These are phyloP conservation scores for Ceratonia siliqua DNA, from an alignment of 306 rosid species.

Conservation along the genomic window DNA sequence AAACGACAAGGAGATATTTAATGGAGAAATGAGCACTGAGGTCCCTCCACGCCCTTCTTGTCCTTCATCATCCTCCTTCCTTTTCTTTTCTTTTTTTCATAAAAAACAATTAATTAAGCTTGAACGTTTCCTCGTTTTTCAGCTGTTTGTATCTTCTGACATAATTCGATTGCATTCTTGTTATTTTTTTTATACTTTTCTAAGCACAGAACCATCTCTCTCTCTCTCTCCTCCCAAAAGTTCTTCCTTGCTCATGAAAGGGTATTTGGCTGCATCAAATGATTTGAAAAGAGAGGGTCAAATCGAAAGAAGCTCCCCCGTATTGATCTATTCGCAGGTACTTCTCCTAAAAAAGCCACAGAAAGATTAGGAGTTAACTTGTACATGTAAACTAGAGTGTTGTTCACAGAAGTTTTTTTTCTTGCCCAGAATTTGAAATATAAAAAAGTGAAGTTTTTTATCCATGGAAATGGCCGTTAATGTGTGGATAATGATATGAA, in stretches of 20 bases:
- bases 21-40: slow-evolving; percentile 58
- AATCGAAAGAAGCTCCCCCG: slow-evolving; percentile 56
- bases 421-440: slow-evolving; percentile 36
- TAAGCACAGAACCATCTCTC: slow-evolving; percentile 30
- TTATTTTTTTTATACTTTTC: slow-evolving; percentile 17
- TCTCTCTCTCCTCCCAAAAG: slow-evolving; percentile 27
- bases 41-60: slow-evolving; percentile 53
- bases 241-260: slow-evolving; percentile 53
- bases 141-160: slow-evolving; percentile 65
- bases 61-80: slow-evolving; percentile 43
- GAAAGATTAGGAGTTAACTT: slow-evolving; percentile 24
- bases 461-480: slow-evolving; percentile 21
- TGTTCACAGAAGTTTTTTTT: neutral
- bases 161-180: slow-evolving; percentile 38
- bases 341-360: slow-evolving; percentile 42
- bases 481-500: slow-evolving; percentile 67
- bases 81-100: neutral
- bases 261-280: slow-evolving; percentile 46
- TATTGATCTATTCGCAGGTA: slow-evolving; percentile 80
- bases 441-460: neutral
- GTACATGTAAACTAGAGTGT: slow-evolving; percentile 8
- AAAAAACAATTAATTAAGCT: slow-evolving; percentile 39
- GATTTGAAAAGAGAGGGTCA: slow-evolving; percentile 78
- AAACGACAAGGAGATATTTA: slow-evolving; percentile 97
- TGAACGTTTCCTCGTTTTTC: slow-evolving; percentile 88